These are phyloP conservation scores for Botrytis tulipae DNA, from an alignment of 2,329 filamentous ascomycete species.

Conservation along the genomic window DNA sequence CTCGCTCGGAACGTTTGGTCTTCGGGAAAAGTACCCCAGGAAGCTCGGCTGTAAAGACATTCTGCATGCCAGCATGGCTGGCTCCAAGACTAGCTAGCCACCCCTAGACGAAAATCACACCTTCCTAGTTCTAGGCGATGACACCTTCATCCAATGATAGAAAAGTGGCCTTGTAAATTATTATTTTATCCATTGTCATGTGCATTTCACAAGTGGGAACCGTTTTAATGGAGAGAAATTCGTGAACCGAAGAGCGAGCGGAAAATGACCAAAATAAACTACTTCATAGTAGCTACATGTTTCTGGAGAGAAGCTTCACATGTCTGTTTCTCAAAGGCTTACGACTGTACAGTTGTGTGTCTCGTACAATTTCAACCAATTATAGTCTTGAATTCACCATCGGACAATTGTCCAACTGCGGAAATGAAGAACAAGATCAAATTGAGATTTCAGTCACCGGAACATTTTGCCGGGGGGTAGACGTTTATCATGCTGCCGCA, in stretches of 20 bases:
- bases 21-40: slow-evolving; percentile 12
- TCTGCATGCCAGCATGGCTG: slow-evolving; percentile 16
- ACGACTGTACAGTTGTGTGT: not conserved
- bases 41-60: slow-evolving; percentile 8
- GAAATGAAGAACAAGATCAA: slow-evolving; percentile 9
- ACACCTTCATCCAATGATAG: slow-evolving; percentile 10
- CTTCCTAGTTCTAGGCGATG: slow-evolving; percentile 9
- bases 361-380: not conserved
- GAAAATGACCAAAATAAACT: not conserved
- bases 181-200: not conserved
- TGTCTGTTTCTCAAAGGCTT: not conserved
- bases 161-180: not conserved
- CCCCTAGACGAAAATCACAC: slow-evolving; percentile 12
- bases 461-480: slow-evolving; percentile 8
- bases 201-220: not conserved
- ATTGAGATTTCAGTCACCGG: slow-evolving; percentile 16
- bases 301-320: not conserved
- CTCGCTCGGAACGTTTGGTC: not conserved
- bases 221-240: not conserved
- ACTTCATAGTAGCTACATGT: not conserved
- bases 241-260: not conserved
- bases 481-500: slow-evolving; percentile 13
- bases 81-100: slow-evolving; percentile 3
- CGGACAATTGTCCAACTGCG: slow-evolving; percentile 1
- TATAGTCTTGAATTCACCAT: not conserved